Evolutionary conservation across 768 basidiomycete genomes (phyloP).

Genomic region (Bullera alba): DNA sequence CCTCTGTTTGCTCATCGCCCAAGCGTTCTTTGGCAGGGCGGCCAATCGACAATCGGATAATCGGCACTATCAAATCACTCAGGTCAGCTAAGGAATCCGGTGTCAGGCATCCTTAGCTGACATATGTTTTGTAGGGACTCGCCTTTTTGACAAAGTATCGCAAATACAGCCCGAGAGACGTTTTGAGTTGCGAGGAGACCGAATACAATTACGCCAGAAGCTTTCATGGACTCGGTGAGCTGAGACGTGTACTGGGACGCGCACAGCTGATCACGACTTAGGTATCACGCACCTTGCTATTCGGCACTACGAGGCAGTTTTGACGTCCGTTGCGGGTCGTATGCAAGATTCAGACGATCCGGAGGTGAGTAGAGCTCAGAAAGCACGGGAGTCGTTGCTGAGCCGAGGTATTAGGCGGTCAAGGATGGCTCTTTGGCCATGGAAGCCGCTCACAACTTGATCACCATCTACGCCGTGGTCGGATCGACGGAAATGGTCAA

Average conservation of each 20-base stretch:
- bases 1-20: slow-evolving; percentile 71
- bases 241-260: background rate
- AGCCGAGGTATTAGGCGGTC: slow-evolving; percentile 10
- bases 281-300: slow-evolving; percentile 75
- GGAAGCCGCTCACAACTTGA: slow-evolving; percentile 83
- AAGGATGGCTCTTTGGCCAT: slow-evolving; percentile 56
- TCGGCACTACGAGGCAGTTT: slow-evolving; percentile 71
- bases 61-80: slow-evolving; percentile 76
- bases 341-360: slow-evolving; percentile 32
- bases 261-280: slow-evolving; percentile 36
- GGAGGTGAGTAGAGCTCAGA: slow-evolving; percentile 36
- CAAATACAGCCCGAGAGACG: slow-evolving; percentile 49
- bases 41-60: slow-evolving; percentile 95
- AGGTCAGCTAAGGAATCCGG: slow-evolving; percentile 48
- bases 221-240: slow-evolving; percentile 84
- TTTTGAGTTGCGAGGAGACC: slow-evolving; percentile 54
- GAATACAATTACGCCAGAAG: slow-evolving; percentile 88
- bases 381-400: background rate
- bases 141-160: slow-evolving; percentile 80
- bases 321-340: slow-evolving; percentile 57
- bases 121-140: slow-evolving; percentile 57
- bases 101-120: background rate
- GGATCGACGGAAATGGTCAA: slow-evolving; percentile 68
- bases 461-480: slow-evolving; percentile 70
- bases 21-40: slow-evolving; percentile 79